Evolutionary conservation across 306 rosid species (phyloP), one percentile per base, ranked within the genome.

Genomic region (Pterocarpus santalinus): DNA sequence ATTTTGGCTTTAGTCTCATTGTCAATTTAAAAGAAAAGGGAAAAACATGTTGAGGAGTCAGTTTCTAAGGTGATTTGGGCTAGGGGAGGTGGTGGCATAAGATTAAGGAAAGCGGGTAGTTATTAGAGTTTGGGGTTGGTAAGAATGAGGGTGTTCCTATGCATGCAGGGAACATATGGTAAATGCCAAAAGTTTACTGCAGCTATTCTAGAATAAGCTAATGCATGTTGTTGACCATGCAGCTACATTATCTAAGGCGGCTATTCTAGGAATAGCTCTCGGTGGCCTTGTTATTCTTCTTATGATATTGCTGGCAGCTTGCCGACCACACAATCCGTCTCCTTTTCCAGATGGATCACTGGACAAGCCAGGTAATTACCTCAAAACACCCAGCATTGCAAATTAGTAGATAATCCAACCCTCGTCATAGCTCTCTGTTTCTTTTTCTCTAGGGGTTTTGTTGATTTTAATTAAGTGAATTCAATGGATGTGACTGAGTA

Each of bases 271-370:
- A 65, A 96, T 96, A 65, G 92, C 97, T 58, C 98, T 96, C 57
- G 99, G 99, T n/a, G 97, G 92, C 72, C 91, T 96, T 22, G 94
- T 90, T 53, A 90, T 94, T 85, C 97, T 96, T 87, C 95, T 96
- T 71, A 89, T 96, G 97, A 87, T 96, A 79, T 88, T 96, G 55
- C 83, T 92, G 49, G 94, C 97, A 2, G 97, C 92, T 57, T 94
- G 89, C 83, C 91, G 95, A 41, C 97, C 99, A 6, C 85, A 92
- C 85, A 90, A 82, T 80, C 94, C 92, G 8, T 67, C 88, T 44
- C 88, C 99, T 58, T 94, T 90, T 81, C 82, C 87, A 0, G 99
- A 96, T 4, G 92, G 97, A 80, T 77, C 98, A 68, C 89, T 94
- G 35, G 97, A 94, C 78, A 96, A 96, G 72, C 99, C 99, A 55